Evolutionary conservation across 805 yeast species (phyloP).

Genomic region (Ogataea kodamae): DNA sequence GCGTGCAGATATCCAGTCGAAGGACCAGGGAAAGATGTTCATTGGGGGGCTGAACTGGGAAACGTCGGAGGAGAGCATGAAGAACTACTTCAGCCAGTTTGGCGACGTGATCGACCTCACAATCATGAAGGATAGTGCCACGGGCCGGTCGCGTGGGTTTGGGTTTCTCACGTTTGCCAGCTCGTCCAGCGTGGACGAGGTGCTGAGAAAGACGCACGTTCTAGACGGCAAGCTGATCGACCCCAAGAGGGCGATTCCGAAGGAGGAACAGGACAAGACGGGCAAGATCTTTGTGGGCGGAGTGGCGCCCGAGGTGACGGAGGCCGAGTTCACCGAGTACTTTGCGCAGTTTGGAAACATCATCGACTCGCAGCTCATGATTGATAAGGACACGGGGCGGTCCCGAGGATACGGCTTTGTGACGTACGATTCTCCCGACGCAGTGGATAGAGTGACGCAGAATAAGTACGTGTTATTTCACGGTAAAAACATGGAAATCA

Average conservation of each 20-base stretch:
- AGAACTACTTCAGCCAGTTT: conserved; percentile 76
- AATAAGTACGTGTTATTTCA: conserved; percentile 79
- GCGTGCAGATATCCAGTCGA: conserved; percentile 48
- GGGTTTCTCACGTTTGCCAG: conserved; percentile 87
- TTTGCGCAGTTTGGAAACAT: conserved; percentile 86
- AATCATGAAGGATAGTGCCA: conserved; percentile 84
- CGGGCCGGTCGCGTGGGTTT: conserved; percentile 92
- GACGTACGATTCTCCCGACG: conserved; percentile 91
- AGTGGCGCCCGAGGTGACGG: conserved; percentile 88
- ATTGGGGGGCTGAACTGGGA: conserved; percentile 98
- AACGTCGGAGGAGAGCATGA: conserved; percentile 84
- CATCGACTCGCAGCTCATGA: conserved; percentile 94
- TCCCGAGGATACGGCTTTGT: conserved; percentile 97
- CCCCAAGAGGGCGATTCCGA: conserved; percentile 96
- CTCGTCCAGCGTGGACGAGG: conserved; percentile 80
- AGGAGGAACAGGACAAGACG: conserved; percentile 94
- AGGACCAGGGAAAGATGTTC: conserved; percentile 88
- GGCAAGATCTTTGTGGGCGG: conserved; percentile 98
- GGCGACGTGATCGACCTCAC: conserved; percentile 88
- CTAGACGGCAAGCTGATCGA: conserved; percentile 95
- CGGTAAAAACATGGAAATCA: conserved; percentile 81
- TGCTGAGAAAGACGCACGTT: conserved; percentile 79
- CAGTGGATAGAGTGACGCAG: conserved; percentile 84
- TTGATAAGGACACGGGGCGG: conserved; percentile 94
- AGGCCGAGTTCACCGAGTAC: conserved; percentile 80